Evolutionary conservation across 495 filamentous ascomycete species (phyloP), one percentile per base, ranked within the genome.

Genomic region (Penicillium crystallinum): DNA sequence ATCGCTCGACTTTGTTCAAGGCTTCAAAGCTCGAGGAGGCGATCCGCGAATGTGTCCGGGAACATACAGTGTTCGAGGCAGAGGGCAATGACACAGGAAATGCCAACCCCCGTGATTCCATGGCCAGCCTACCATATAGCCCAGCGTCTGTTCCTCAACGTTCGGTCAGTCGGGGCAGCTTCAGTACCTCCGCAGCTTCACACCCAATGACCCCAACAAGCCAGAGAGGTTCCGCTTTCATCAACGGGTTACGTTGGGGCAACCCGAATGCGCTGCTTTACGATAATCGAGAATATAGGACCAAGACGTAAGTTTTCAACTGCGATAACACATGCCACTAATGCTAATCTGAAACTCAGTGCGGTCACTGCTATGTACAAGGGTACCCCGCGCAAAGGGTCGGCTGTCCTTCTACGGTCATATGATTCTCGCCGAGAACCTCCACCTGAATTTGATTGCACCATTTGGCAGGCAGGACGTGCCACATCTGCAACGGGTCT

Each of bases 381-480:
- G 69, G 90, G 90, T 21, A 89, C 86, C 0, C 72, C 72, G 11
- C 82, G 77, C 53, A 83, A 81, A 14, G 82, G 80, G 12, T 69
- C 78, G 8, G 77, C 90, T 0, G 83, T 85, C 2, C 66, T 98
- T 45, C 72, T 98, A 42, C 85, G 93, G 27, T 96, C 93, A 9
- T 98, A 97, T 62, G 91, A 96, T 57, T 97, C 95, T 21, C 81
- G 90, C 54, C 90, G 87, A 66, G 92, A 97, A 67, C 86, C 90
- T 0, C 80, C 89, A 4, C 87, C 91, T 0, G 90, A 95, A 64
- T 88, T 89, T 52, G 84, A 95, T 59, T 96, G 90, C 67, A 95
- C 81, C 12, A 89, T 98, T 46, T 98, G 93, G 93, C 81, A 98
- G 68, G 93, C 93, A 4, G 93, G 93, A 7, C 83, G 95, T 34